Conservation (phyloP, 345 rosid genomes). For the Gynandropsis gynandra region DNA sequence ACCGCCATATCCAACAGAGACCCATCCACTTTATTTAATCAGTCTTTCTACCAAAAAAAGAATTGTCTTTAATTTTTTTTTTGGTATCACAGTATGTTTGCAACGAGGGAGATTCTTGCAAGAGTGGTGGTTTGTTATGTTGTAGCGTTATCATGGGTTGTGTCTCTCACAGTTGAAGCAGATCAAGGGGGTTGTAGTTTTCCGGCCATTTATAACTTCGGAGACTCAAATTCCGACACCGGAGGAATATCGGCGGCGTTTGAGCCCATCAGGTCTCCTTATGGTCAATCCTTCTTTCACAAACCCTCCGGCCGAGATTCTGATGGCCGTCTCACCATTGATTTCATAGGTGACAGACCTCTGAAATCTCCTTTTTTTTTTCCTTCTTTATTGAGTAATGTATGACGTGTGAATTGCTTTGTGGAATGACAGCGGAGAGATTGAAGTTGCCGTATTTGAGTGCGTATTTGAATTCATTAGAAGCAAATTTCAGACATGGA, state of each 20-base stretch:
- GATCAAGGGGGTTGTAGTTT: too few relatives aligned
- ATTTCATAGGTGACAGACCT: slow-evolving; percentile 83
- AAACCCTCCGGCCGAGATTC: slow-evolving; percentile 59
- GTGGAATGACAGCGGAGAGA: slow-evolving; percentile 69
- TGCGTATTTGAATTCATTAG: slow-evolving; percentile 84
- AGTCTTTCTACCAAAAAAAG: too few relatives aligned
- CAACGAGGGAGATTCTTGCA: too few relatives aligned
- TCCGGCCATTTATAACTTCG: slow-evolving; percentile 80
- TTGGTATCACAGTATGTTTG: too few relatives aligned
- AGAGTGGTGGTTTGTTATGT: slow-evolving; percentile 24
- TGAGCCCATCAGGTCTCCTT: slow-evolving; percentile 46
- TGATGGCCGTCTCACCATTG: slow-evolving; percentile 76
- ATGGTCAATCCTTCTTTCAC: slow-evolving; percentile 58
- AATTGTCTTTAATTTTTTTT: too few relatives aligned
- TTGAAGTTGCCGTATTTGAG: slow-evolving; percentile 64
- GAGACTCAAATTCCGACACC: slow-evolving; percentile 83
- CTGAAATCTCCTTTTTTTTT: too few relatives aligned
- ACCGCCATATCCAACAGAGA: too few relatives aligned
- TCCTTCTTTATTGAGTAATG: too few relatives aligned
- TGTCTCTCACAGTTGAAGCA: too few relatives aligned
- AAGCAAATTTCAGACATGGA: slow-evolving; percentile 71
- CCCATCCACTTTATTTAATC: too few relatives aligned
- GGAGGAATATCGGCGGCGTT: slow-evolving; percentile 83
- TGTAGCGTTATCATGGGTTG: slow-evolving; percentile 28
- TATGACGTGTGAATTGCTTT: too few relatives aligned